Base-by-base conservation (phyloP, 192 early-diverging fungal species). In the Mortierella antarctica region DNA sequence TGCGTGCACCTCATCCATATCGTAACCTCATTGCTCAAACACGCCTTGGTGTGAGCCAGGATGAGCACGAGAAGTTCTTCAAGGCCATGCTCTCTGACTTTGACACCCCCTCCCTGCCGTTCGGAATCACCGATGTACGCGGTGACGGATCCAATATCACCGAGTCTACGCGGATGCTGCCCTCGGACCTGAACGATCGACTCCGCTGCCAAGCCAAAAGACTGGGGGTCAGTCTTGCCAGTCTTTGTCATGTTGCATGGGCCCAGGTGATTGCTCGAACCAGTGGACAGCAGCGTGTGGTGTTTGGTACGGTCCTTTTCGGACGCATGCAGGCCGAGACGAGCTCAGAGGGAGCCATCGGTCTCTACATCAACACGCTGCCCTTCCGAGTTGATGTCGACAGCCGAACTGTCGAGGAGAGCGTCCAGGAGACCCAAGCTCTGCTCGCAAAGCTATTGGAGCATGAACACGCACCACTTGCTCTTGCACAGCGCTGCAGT, bases 401-500 rank as follows among this genome's bases (percentile, higher is more conserved):
- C 4, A 20, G 40, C n/a, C 9, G 17, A 1, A 42, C 53, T 12
- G 52, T 56, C 7, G 18, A 2, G 10, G 53, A 55, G 7, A 12
- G 53, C n/a, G 17, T 67, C 11, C 40, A 17, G 6, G 17, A 7
- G 11, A 31, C 17, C 13, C 14, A 57, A 8, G 54, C 5, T 6
- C 6, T 44, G 4, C 15, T 67, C 15, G n/a, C 54, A 7, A 54
- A 11, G 18, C n/a, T 67, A 7, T 17, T 67, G 14, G 20, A 67
- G 53, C 15, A 67, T 21, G 54, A 67, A 54, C 65, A 65, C n/a
- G 63, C 63, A 8, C 23, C 50, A 31, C 63, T 53, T 9, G 48
- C 51, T 6, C 41, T 67, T 18, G 65, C 65, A 12, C 65, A 67
- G 44, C 65, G 65, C 5, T 67, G 52, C 40, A 67, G 65, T 46